Evolutionary conservation across 129 eudicot genomes (phyloP), one percentile per base, ranked within the genome.

Genomic region (Deinandra increscens): DNA sequence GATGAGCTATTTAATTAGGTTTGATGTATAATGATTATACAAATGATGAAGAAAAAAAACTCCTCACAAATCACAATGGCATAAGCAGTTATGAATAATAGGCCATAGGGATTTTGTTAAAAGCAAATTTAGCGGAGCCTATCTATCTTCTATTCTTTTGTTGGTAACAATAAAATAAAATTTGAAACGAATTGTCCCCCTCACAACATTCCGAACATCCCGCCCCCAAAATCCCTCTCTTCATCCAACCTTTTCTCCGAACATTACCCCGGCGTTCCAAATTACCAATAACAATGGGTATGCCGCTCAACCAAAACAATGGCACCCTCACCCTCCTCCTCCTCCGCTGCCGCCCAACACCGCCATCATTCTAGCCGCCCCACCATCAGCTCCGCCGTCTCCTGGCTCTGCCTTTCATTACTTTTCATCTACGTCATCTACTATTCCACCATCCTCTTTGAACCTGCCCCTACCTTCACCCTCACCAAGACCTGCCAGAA

Each of bases 361-460:
- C 74, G 74, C 74, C 79, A 59, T 22, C 79, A 44, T 75, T 56
- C 68, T 34, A 66, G 38, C 53, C 44, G 20, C 42, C 70, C 74
- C 31, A 41, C 79, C 79, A 20, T 58, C 50, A 66, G 68, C 60
- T 29, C 73, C 67, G 8, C 79, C 41, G 39, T 67, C 50, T 75
- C 74, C 42, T 75, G 79, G 79, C 74, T 75, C 59, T 59, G 66
- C 79, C 74, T 75, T 9, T 75, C 80, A 26, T 58, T 75, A 50
- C 55, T 75, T 51, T 75, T 75, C 63, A 39, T 75, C 73, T 75
- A 75, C 68, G 26, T 75, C 39, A 34, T 75, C 56, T 75, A 75
- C 79, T 75, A 75, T 58, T 75, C 79, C 51, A 75, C 79, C 68
- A 36, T 75, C 79, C 68, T 75, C 17, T 75, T 75, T 20, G 79